Evolutionary conservation across 2,329 filamentous ascomycete species (phyloP).

Genomic region (Fusarium secorum): DNA sequence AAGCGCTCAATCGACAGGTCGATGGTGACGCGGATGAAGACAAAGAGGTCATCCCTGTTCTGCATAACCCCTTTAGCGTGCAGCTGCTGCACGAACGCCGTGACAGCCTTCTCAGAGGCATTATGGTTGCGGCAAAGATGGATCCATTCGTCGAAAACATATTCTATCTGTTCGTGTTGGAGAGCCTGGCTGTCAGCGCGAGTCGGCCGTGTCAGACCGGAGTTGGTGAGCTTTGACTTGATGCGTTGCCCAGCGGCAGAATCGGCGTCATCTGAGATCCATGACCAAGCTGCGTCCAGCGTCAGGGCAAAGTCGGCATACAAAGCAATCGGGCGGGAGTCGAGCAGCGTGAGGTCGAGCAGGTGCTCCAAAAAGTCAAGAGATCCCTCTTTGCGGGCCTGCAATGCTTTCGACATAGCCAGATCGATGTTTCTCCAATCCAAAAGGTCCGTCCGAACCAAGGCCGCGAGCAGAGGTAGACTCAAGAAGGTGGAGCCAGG

Average conservation of each 20-base stretch:
- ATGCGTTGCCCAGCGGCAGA: conserved; percentile 73
- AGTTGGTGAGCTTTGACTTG: conserved; percentile 65
- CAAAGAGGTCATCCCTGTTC: conserved; percentile 76
- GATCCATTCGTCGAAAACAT: conserved; percentile 96
- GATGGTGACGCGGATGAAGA: conserved; percentile 82
- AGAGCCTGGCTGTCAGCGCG: conserved; percentile 57
- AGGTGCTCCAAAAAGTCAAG: conserved; percentile 83
- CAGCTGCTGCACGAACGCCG: conserved; percentile 85
- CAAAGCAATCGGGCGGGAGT: conserved; percentile 77
- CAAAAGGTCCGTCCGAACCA: conserved; percentile 67
- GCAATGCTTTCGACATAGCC: conserved; percentile 76
- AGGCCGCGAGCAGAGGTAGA: conserved; percentile 63
- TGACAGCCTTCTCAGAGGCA: conserved; percentile 73
- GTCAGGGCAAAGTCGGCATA: conserved; percentile 87
- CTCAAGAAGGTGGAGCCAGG: conserved; percentile 64
- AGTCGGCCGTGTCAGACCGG: conserved; percentile 50
- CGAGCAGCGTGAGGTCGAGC: conserved; percentile 79
- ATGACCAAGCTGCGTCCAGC: conserved; percentile 80
- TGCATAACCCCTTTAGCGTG: conserved; percentile 77
- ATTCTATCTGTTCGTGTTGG: conserved; percentile 87
- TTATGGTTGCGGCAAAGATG: conserved; percentile 80
- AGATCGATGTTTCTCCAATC: conserved; percentile 73
- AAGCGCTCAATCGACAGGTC: conserved; percentile 81
- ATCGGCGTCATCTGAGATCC: conserved; percentile 77
- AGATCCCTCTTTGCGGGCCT: conserved; percentile 73